A percentile compares a stretch with the other conserved stretches of the same genome.
phyloP scores from a whole-genome alignment of 805 yeast genomes.

The Ogataea pini region DNA sequence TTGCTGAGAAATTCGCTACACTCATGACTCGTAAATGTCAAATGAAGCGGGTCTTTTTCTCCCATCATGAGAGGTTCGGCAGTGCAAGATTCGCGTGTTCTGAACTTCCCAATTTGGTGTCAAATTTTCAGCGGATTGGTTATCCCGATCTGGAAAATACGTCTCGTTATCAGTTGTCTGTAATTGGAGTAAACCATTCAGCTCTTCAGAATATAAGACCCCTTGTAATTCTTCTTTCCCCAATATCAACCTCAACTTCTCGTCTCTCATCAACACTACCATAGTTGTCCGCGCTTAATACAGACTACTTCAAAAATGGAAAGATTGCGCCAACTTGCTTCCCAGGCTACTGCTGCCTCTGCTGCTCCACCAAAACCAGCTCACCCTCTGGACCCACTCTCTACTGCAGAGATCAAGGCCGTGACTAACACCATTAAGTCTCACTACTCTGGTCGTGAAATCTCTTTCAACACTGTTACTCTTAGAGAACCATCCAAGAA shows the following conservation, averaged over 20 bases:
- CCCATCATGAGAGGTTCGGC: too few relatives aligned
- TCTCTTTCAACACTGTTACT: constrained; percentile 68
- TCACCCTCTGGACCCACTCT: constrained; percentile 74
- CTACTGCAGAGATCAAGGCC: constrained; percentile 60
- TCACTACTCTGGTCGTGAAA: constrained; percentile 43
- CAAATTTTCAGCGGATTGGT: constrained; percentile 1
- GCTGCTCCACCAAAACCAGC: constrained; percentile 56
- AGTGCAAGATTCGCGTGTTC: constrained; percentile 1
- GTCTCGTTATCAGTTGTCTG: constrained; percentile 4
- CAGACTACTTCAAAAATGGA: constrained; percentile 47
- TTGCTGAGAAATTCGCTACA: too few relatives aligned
- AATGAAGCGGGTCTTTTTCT: too few relatives aligned
- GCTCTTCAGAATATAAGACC: neutral
- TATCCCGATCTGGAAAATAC: neutral
- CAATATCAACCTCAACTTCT: neutral
- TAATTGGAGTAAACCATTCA: constrained; percentile 1
- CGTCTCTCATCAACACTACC: neutral
- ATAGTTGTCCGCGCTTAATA: neutral
- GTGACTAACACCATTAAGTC: constrained; percentile 54
- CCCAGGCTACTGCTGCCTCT: constrained; percentile 57
- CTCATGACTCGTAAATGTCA: too few relatives aligned
- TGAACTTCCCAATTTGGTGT: constrained; percentile 5
- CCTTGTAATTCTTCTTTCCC: neutral
- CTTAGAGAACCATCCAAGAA: constrained; percentile 70
- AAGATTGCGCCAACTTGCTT: constrained; percentile 63